phyloP scores from a whole-genome alignment of 768 basidiomycete species.

The Mycena latifolia region DNA sequence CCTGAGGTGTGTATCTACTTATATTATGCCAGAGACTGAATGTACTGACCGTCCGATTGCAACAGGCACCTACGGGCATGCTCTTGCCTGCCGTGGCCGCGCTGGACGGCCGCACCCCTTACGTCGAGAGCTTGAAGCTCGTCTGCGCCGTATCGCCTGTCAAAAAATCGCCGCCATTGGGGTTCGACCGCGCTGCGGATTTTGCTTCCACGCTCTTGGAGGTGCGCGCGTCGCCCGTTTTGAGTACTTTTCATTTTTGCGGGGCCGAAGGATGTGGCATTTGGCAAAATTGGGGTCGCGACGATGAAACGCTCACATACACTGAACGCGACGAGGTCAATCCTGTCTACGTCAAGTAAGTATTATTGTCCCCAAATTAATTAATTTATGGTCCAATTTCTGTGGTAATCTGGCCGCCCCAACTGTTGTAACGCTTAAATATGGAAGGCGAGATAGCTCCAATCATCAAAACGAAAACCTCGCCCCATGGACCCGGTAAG shows the following conservation, averaged over 20 bases:
- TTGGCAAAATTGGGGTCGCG: neutral
- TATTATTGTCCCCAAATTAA: too few relatives aligned
- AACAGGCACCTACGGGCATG: too few relatives aligned
- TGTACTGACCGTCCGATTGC: too few relatives aligned
- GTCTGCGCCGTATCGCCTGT: neutral
- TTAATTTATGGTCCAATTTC: too few relatives aligned
- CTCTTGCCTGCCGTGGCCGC: neutral
- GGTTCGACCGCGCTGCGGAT: neutral
- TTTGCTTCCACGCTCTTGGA: neutral
- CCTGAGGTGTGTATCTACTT: neutral
- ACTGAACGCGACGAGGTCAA: too few relatives aligned
- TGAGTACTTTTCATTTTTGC: neutral
- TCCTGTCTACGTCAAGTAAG: too few relatives aligned
- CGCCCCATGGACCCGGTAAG: too few relatives aligned
- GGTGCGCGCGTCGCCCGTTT: neutral
- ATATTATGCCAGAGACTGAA: too few relatives aligned
- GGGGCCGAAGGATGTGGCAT: neutral
- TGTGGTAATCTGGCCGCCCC: too few relatives aligned
- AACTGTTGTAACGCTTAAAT: too few relatives aligned
- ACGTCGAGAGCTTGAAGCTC: neutral
- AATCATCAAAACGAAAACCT: too few relatives aligned
- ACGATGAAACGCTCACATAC: neutral
- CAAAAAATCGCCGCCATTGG: neutral
- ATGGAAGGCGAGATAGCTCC: too few relatives aligned
- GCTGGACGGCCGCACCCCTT: neutral